Evolutionary conservation across 768 basidiomycete species (phyloP), one percentile per base, ranked within the genome.

Genomic region (Leccinum broughii): DNA sequence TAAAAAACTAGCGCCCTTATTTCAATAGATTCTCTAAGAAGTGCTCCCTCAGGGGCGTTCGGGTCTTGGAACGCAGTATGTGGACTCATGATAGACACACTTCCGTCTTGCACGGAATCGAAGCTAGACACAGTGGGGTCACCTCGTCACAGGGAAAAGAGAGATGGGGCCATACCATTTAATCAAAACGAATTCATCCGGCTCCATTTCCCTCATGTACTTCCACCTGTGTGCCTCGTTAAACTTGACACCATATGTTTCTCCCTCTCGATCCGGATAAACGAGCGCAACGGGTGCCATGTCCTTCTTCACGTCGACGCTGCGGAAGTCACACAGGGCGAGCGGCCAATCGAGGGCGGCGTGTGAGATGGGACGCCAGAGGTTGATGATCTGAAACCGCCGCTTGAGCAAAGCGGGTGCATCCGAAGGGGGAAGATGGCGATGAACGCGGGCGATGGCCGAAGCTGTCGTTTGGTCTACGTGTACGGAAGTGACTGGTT

Each of bases 301-400:
- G 44, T 44, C 44, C n/a, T 20, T 44, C 10, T 44, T 44, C n/a
- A 44, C 44, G n/a, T 44, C n/a, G 10, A 44, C 44, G 6, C 44
- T 44, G 44, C 44, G 44, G 44, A 20, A 44, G 10, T 44, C 44
- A 20, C 44, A 44, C 10, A 44, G 44, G 10, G 44, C 15, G 44
- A 44, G 44, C 2, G 44, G 44, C 44, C 44, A 44, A 44, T 44
- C 44, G n/a, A 44, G 44, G 3, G 44, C 44, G 44, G n/a, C 44
- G 61, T 79, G 71, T 24, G 72, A 65, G 64, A 84, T 81, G 1
- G 83, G 83, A 22, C 83, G 77, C 83, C 83, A 84, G 58, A 84
- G 68, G 68, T 83, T 83, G 61, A 84, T 76, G 61, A 84, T 80
- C 63, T 83, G 81, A 68, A 81, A 83, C 59, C 82, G 80, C 24